Evolutionary conservation across 805 yeast genomes (phyloP), one percentile per base, ranked within the genome.

Genomic region (Schwanniomyces occidentalis): DNA sequence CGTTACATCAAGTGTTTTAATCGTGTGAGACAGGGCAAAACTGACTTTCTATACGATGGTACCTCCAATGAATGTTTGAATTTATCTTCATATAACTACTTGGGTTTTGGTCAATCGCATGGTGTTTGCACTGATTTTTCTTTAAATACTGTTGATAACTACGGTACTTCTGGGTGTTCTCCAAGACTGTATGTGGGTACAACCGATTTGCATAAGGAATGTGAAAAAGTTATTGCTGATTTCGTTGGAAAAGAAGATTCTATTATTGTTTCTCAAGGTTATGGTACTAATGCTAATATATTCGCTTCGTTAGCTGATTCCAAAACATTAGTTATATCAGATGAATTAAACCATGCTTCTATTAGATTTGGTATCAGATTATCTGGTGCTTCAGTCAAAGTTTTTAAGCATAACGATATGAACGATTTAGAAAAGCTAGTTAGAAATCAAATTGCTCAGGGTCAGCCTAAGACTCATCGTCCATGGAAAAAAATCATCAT

Each of bases 81-180:
- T 56, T 72, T 93, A 37, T 80, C 95, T 3, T 82, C 95, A 3
- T 93, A 93, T 64, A 93, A 93, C 62, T 93, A 93, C 60, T 73
- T 93, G 41, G 99, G 99, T 1, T 93, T 93, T 65, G 99, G 96
- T 15, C 98, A 93, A 65, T 83, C 95, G 34, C 82, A 80, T 45
- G 99, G 99, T 41, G 73, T 71, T 35, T 93, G 99, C 63, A 88
- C 97, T 2, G 89, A 83, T 41, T 73, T 73, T 33, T 84, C 96
- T 6, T 68, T 85, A 44, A 65, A 74, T 25, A 58, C 77, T 24
- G 73, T 87, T 26, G 67, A 75, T n/a, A 64, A 77, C 30, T 79
- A 82, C 51, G 98, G 98, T 34, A 71, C 88, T 26, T 74, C 89
- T 7, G 73, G 82, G 2, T 81, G 91, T 45, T 90, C 95, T 27